Conservation (phyloP, 352 stramenopile genomes). For the Pythium rhizo-oryzae region DNA sequence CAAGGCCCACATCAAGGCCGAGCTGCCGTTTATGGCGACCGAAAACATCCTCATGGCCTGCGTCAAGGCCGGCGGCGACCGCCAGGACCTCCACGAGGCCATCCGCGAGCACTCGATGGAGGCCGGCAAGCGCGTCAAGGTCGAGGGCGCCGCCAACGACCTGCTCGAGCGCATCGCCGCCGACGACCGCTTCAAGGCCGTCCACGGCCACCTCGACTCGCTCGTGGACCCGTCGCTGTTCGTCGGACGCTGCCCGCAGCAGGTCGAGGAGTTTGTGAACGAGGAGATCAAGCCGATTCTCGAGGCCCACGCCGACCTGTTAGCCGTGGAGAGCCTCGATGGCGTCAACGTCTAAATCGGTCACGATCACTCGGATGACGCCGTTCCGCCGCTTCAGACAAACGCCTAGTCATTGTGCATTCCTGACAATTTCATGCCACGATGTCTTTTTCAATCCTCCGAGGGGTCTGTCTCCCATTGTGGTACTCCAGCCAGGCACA, state of each 20-base stretch:
- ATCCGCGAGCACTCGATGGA: constrained; percentile 99
- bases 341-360: constrained; percentile 94
- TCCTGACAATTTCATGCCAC: background rate
- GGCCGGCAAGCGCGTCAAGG: constrained; percentile 97
- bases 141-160: constrained; percentile 97
- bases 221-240: constrained; percentile 98
- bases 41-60: constrained; percentile 99
- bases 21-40: constrained; percentile 99
- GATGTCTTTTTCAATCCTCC: background rate
- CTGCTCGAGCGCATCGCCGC: constrained; percentile 96
- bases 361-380: background rate
- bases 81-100: constrained; percentile 95
- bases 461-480: background rate
- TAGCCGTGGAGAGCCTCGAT: constrained; percentile 94
- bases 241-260: constrained; percentile 96
- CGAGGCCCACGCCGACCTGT: constrained; percentile 83
- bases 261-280: constrained; percentile 95
- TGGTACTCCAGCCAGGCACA: background rate
- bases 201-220: constrained; percentile 95
- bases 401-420: background rate
- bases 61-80: constrained; percentile 97
- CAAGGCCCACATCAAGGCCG: constrained; percentile 96
- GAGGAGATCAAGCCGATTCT: constrained; percentile 96
- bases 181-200: constrained; percentile 93
- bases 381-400: background rate